Evolutionary conservation across 1,284 basidiomycete species (phyloP), one percentile per base, ranked within the genome.

Genomic region (Cryptococcus sp.): DNA sequence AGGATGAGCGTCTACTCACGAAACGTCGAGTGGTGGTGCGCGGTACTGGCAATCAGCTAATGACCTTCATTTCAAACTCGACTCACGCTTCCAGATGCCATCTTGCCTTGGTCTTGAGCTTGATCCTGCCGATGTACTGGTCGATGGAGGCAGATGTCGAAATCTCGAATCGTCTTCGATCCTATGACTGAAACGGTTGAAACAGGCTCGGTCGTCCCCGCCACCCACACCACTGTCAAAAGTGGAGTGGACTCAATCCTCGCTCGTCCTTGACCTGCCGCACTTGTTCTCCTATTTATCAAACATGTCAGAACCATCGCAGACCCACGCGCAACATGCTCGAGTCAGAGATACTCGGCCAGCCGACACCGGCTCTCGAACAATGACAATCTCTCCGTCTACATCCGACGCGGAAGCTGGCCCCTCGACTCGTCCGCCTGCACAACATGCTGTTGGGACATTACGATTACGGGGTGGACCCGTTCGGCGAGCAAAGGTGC

Each of bases 401-500:
- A 51, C n/a, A 41, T 18, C 9, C 38, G 53, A 24, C 50, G 47
- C 31, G 32, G 43, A n/a, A 54, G 56, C 21, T 37, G 56, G 18
- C 41, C 45, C 38, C 32, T 50, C 14, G 9, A 37, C 32, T 18
- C 25, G 25, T 7, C 31, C 21, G 12, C 6, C 31, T 11, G 31
- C 16, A 11, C 23, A 11, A 33, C 32, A 50, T 10, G 54, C 54
- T 5, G 51, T 62, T 3, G 70, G 71, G 11, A 63, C 68, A 0
- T 47, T 76, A 14, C 62, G 64, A 21, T 49, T 76, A 7, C 56
- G 74, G 10, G 75, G 73, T 3, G 68, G 60, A 4, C 67, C 67
- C 0, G 23, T 53, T 11, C 57, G 62, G 7, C 52, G 63, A 2
- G 64, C 60, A 33, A 54, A 63, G 21, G 75, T 77, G 1, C 62